These are phyloP conservation scores for Xylariaceae sp. DNA, from an alignment of 2,329 filamentous ascomycete species.

Conservation along the genomic window DNA sequence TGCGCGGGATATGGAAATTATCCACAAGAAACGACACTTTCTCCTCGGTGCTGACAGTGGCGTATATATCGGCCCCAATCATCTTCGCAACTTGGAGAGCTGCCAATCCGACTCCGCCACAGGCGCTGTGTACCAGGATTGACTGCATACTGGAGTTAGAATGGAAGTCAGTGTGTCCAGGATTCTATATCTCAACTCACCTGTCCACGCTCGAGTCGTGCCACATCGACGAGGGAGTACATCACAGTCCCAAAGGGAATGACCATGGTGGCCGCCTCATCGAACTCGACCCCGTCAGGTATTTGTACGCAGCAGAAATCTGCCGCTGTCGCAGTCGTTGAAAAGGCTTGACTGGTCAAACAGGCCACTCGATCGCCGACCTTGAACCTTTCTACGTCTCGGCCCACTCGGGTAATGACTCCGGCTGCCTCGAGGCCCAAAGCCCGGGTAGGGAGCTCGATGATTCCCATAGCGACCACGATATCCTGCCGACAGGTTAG, in stretches of 20 bases:
- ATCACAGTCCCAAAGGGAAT: slow-evolving; percentile 13
- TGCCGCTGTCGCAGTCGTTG: neutral
- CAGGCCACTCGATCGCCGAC: slow-evolving; percentile 13
- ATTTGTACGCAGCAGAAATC: slow-evolving; percentile 6
- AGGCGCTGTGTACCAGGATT: slow-evolving; percentile 14
- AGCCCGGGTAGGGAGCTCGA: slow-evolving; percentile 3
- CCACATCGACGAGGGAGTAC: slow-evolving; percentile 6
- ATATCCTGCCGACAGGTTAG: slow-evolving; percentile 6
- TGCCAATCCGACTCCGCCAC: slow-evolving; percentile 15
- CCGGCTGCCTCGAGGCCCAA: slow-evolving; percentile 14
- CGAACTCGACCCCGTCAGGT: slow-evolving; percentile 11
- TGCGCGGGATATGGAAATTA: slow-evolving; percentile 2
- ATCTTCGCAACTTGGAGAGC: slow-evolving; percentile 9
- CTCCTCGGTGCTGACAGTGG: slow-evolving; percentile 6
- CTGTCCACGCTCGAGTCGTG: slow-evolving; percentile 4
- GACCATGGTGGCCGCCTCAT: slow-evolving; percentile 14
- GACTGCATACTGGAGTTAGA: no score
- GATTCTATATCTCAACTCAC: no score
- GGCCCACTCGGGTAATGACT: slow-evolving; percentile 3
- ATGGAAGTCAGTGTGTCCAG: no score
- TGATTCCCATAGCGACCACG: slow-evolving; percentile 6
- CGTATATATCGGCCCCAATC: slow-evolving; percentile 12
- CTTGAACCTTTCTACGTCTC: slow-evolving; percentile 1
- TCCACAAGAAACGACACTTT: slow-evolving; percentile 10
- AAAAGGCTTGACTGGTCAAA: neutral